Evolutionary conservation across 805 yeast genomes (phyloP), one percentile per base, ranked within the genome.

Genomic region (Saccharomycopsis guyanensis): DNA sequence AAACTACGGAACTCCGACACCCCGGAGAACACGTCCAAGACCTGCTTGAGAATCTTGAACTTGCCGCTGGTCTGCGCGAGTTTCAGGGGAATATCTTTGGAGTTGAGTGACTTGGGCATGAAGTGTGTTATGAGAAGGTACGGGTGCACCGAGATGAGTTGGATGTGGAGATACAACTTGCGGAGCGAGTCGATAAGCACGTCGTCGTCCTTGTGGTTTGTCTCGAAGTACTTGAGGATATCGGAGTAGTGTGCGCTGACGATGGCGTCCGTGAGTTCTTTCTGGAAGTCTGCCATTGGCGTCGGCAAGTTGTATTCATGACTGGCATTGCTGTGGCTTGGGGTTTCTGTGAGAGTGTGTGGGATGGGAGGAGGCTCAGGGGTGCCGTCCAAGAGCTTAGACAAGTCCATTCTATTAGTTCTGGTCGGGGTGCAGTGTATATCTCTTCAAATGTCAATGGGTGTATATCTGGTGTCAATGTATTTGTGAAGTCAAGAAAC

Each of bases 211-310:
- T 63, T 68, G 45, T 68, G 66, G 29, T 66, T 63, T 1, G 71
- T 65, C 59, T 87, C 95, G 58, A 86, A 88, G 60, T 82, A 89
- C 63, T 87, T 81, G 55, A 91, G 68, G 48, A 91, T 87, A 59
- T 89, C 97, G 29, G 91, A 78, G 60, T 89, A 91, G 63, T 91
- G 97, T 35, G 88, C 68, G 1, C 95, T 85, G 10, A 91, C 85
- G 25, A 93, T 88, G 59, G 88, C 96, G 62, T 91, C 95, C 8
- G 89, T 86, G 43, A 91, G 70, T 57, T 88, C 93, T 57, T 80
- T 82, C 60, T 91, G 97, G 55, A 85, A 85, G 52, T 83, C 86
- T 45, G 82, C 76, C 79, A 88, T 76, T 2, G 95, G 89, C 4
- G 91, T 81, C 1, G 94, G 84, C 23, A 88, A 66, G 60, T 78